These are phyloP conservation scores for Patellifolia procumbens DNA, from an alignment of 179 eudicot species.

Conservation along the genomic window DNA sequence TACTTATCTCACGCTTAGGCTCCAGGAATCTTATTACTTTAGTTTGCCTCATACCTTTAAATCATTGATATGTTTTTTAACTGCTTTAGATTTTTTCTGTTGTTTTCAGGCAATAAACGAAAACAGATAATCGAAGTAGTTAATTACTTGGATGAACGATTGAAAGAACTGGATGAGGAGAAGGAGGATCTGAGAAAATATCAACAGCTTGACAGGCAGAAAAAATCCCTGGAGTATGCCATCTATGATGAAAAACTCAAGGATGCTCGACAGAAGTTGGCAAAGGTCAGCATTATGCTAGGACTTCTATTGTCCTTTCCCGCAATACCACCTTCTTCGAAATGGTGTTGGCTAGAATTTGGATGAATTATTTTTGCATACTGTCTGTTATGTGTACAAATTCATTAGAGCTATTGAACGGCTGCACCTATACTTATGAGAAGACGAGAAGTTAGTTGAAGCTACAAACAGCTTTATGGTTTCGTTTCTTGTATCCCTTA, in stretches of 20 bases:
- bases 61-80: too few species aligned
- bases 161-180: slow-evolving; percentile 94
- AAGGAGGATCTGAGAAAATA: slow-evolving; percentile 90
- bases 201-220: slow-evolving; percentile 96
- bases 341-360: background rate
- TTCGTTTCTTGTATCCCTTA: background rate
- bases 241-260: slow-evolving; percentile 90
- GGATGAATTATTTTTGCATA: background rate
- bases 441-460: too few species aligned
- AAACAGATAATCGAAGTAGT: slow-evolving; percentile 97
- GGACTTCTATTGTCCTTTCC: background rate
- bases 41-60: too few species aligned
- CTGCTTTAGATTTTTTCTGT: slow-evolving; percentile 17
- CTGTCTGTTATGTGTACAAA: background rate
- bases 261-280: slow-evolving; percentile 80
- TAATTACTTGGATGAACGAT: slow-evolving; percentile 95
- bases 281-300: slow-evolving; percentile 53
- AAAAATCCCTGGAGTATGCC: slow-evolving; percentile 87
- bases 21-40: too few species aligned
- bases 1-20: too few species aligned
- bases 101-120: slow-evolving; percentile 75
- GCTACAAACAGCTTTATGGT: too few species aligned
- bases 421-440: background rate
- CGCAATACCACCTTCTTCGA: too few species aligned
- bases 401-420: background rate